Conservation (phyloP, 805 yeast species). For the Teunomyces panamensis region DNA sequence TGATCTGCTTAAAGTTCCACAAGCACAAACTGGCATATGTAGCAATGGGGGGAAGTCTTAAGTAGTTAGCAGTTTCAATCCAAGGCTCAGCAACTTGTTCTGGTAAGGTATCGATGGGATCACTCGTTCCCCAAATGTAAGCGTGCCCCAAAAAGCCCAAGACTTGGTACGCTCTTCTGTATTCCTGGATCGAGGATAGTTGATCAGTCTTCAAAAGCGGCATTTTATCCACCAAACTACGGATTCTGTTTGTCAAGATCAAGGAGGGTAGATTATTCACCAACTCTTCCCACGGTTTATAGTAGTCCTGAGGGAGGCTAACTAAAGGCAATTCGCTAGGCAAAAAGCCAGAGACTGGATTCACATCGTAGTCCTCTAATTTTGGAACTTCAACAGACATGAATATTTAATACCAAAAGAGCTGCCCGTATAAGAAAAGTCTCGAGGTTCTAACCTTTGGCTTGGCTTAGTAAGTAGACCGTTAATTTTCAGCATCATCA, state of each 20-base stretch:
- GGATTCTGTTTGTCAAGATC: slow-evolving; percentile 59
- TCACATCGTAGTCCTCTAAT: slow-evolving; percentile 65
- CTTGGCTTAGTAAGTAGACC: background rate
- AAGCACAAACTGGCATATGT: slow-evolving; percentile 85
- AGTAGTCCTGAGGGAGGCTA: slow-evolving; percentile 58
- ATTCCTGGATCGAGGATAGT: slow-evolving; percentile 46
- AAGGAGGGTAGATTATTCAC: slow-evolving; percentile 69
- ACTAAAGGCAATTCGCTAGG: slow-evolving; percentile 66
- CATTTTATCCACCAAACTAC: slow-evolving; percentile 60
- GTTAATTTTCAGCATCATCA: background rate
- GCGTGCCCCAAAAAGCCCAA: slow-evolving; percentile 83
- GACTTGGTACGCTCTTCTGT: slow-evolving; percentile 77
- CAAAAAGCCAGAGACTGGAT: slow-evolving; percentile 71
- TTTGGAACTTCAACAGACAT: slow-evolving; percentile 13
- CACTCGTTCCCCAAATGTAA: slow-evolving; percentile 79
- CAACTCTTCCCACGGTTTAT: slow-evolving; percentile 73
- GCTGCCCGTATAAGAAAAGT: no score
- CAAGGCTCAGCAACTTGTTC: slow-evolving; percentile 68
- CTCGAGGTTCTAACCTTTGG: background rate
- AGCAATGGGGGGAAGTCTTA: slow-evolving; percentile 81
- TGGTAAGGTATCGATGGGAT: slow-evolving; percentile 64
- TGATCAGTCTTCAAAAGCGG: slow-evolving; percentile 53
- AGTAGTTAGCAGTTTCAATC: slow-evolving; percentile 49
- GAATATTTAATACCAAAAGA: no score
- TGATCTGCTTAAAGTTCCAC: slow-evolving; percentile 77